Percentiles rank a stretch among this genome's conserved stretches.
These are phyloP conservation scores for Phlebiopsis gigantea DNA, from an alignment of 768 basidiomycete genomes.

Conservation along the genomic window DNA sequence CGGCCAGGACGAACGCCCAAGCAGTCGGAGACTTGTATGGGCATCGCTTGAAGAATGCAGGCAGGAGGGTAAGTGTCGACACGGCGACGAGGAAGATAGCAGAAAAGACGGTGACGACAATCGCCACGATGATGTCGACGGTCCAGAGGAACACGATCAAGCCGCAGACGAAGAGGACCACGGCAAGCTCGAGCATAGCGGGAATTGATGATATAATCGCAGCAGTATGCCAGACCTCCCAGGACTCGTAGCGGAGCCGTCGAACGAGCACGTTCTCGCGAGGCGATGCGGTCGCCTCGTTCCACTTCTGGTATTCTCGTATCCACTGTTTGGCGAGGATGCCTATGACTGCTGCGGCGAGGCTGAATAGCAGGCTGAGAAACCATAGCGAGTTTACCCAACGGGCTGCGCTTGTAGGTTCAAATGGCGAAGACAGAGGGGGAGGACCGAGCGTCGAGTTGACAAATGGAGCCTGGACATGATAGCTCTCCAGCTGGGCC, in stretches of 20 bases:
- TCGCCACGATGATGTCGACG: neutral
- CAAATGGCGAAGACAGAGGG: neutral
- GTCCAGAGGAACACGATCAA: neutral
- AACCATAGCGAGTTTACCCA: conserved; percentile 9
- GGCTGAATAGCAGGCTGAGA: conserved; percentile 5
- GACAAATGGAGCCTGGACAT: neutral
- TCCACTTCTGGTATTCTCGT: conserved; percentile 1
- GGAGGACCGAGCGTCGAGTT: neutral
- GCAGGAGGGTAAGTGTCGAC: neutral
- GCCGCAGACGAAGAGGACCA: neutral
- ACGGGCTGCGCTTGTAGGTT: neutral
- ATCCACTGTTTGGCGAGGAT: conserved; percentile 11
- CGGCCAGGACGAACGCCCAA: neutral
- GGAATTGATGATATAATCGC: neutral
- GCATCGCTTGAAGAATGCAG: neutral
- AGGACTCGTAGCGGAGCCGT: neutral
- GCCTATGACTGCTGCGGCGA: conserved; percentile 1
- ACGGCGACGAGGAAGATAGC: neutral
- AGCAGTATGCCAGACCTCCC: neutral
- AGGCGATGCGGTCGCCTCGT: conserved; percentile 3
- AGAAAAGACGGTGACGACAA: neutral
- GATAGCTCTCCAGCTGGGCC: neutral
- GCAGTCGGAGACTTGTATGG: conserved; percentile 4
- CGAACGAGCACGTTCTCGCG: neutral
- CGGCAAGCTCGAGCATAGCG: neutral